Conservation (phyloP, 345 rosid genomes). For the Excoecaria cochinchinensis region DNA sequence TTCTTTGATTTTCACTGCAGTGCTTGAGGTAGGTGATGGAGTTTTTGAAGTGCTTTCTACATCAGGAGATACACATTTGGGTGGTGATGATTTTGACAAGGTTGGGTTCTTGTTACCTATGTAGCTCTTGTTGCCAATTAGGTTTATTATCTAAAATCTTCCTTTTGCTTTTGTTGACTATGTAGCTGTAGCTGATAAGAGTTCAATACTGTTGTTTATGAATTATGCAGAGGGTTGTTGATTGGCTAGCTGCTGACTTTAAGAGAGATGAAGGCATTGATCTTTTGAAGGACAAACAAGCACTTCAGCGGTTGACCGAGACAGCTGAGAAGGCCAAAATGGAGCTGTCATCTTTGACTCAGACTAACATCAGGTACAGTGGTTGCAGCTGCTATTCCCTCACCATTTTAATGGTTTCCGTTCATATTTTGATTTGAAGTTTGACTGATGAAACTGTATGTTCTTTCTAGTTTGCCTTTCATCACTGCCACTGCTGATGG, state of each 20-base stretch:
- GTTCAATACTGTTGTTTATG: not conserved
- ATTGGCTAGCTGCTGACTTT: constrained; percentile 81
- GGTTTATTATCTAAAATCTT: too few species aligned
- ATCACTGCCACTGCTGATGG: constrained; percentile 98
- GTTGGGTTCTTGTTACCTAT: constrained; percentile 28
- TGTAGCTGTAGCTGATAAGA: not conserved
- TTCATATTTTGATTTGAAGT: not conserved
- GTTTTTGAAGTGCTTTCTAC: constrained; percentile 98
- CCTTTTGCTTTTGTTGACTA: not conserved
- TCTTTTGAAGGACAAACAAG: constrained; percentile 96
- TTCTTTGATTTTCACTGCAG: constrained; percentile 33
- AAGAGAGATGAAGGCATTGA: constrained; percentile 93
- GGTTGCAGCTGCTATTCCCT: not conserved
- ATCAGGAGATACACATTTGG: constrained; percentile 97
- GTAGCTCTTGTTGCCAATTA: too few species aligned
- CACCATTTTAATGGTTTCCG: not conserved
- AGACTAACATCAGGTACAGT: constrained; percentile 73
- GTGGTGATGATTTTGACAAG: constrained; percentile 99
- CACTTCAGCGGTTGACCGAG: constrained; percentile 93
- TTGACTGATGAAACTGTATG: not conserved
- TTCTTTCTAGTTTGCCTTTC: constrained; percentile 76
- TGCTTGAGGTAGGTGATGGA: constrained; percentile 99
- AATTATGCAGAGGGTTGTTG: constrained; percentile 76
- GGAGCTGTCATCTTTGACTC: constrained; percentile 92
- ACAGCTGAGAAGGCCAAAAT: constrained; percentile 96